Evolutionary conservation across 2,329 filamentous ascomycete species (phyloP).

Genomic region (Celoporthe dispersa): DNA sequence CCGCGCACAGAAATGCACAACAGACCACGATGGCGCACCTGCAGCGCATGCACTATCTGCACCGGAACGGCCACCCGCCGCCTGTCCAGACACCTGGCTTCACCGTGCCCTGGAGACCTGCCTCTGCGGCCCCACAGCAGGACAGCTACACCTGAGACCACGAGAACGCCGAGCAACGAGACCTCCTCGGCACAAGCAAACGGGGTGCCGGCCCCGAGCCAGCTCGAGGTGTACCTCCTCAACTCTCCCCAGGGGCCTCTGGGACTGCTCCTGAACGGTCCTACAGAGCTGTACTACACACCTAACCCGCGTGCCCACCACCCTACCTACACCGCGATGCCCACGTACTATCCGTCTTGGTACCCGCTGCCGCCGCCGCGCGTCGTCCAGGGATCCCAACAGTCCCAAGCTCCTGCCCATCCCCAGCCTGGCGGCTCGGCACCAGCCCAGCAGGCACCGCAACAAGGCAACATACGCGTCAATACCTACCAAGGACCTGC

Average conservation of each 20-base stretch:
- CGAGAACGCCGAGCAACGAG: conserved; percentile 40
- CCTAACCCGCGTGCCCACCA: conserved; percentile 17
- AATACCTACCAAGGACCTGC: conserved; percentile 16
- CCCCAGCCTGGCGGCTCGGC: conserved; percentile 8
- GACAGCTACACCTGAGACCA: conserved; percentile 52
- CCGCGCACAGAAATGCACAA: conserved; percentile 57
- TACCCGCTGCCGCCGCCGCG: conserved; percentile 31
- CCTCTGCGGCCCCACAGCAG: conserved; percentile 48
- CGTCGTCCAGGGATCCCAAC: conserved; percentile 31
- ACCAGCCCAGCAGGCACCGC: conserved; percentile 17
- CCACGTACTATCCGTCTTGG: conserved; percentile 32
- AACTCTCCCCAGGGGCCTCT: conserved; percentile 64
- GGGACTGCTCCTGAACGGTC: conserved; percentile 59
- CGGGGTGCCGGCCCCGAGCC: conserved; percentile 34
- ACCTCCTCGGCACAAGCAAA: conserved; percentile 34
- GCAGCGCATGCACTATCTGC: conserved; percentile 44
- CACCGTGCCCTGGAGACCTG: conserved; percentile 44
- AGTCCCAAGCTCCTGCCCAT: conserved; percentile 33
- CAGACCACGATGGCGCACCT: conserved; percentile 48
- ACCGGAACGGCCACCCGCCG: conserved; percentile 37
- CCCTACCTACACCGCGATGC: neutral
- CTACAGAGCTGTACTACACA: conserved; percentile 56
- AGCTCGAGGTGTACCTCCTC: conserved; percentile 62
- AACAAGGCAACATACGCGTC: conserved; percentile 25
- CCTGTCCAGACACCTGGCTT: conserved; percentile 45